Percentiles rank a stretch among this genome's conserved stretches.
Evolutionary conservation across 1,284 basidiomycete genomes (phyloP).

Genomic region (Sporisorium exsertum): DNA sequence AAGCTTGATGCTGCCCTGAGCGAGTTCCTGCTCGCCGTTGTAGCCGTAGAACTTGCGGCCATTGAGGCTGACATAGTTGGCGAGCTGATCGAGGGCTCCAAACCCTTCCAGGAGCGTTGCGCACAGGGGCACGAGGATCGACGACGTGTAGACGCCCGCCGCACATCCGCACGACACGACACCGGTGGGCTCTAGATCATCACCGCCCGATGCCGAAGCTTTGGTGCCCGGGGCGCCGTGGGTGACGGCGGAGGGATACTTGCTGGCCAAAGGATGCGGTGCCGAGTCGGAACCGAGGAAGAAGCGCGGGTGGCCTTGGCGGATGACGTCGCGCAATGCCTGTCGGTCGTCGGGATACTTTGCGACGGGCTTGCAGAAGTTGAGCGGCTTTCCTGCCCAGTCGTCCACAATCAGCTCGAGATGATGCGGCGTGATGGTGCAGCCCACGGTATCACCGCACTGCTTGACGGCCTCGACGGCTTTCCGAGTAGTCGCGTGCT

Average conservation of each 20-base stretch:
- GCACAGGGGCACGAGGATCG: conserved; percentile 66
- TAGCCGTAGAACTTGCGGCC: conserved; percentile 66
- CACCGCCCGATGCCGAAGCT: conserved; percentile 33
- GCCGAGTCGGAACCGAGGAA: conserved; percentile 98
- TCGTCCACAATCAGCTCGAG: conserved; percentile 94
- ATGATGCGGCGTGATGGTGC: conserved; percentile 97
- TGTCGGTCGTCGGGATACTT: conserved; percentile 92
- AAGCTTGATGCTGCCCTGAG: conserved; percentile 45
- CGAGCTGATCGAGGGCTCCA: conserved; percentile 64
- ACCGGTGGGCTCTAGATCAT: conserved; percentile 42
- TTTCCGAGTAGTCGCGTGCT: conserved; percentile 97
- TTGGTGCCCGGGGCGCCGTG: conserved; percentile 51
- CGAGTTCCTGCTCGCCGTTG: conserved; percentile 19
- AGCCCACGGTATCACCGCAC: conserved; percentile 81
- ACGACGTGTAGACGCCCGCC: conserved; percentile 67
- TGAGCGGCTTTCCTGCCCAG: conserved; percentile 94
- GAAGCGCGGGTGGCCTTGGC: conserved; percentile 84
- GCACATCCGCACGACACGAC: conserved; percentile 64
- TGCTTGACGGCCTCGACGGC: conserved; percentile 80
- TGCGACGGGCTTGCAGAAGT: conserved; percentile 98
- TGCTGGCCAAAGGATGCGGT: conserved; percentile 85
- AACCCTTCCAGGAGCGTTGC: conserved; percentile 67
- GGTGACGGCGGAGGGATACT: conserved; percentile 74
- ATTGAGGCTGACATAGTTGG: conserved; percentile 61
- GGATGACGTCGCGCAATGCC: conserved; percentile 84